These are phyloP conservation scores for Rhizoctonia solani DNA, from an alignment of 1,284 basidiomycete species.

Conservation along the genomic window DNA sequence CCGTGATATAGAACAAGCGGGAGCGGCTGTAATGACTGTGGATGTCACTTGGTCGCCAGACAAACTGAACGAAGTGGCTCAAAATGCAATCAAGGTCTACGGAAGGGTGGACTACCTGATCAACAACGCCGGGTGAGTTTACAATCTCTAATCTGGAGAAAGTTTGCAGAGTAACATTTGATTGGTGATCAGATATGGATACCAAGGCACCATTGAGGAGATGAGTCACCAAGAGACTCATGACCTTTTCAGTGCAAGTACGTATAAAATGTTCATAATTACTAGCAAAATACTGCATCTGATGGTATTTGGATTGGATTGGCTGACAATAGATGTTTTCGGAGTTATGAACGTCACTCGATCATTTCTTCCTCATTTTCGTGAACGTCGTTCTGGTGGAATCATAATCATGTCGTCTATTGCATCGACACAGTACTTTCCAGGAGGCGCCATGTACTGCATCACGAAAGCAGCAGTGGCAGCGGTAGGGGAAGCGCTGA, in stretches of 20 bases:
- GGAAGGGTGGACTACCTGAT: slow-evolving; percentile 62
- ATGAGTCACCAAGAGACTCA: slow-evolving; percentile 23
- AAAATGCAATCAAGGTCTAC: slow-evolving; percentile 52
- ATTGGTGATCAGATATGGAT: background rate
- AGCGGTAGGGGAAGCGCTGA: background rate
- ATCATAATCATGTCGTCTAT: background rate
- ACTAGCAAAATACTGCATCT: too few relatives aligned
- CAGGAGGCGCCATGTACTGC: background rate
- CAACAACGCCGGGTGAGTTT: slow-evolving; percentile 58
- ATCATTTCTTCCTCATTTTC: slow-evolving; percentile 30
- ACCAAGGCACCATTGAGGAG: background rate
- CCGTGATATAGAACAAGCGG: slow-evolving; percentile 42
- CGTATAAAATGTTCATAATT: too few relatives aligned
- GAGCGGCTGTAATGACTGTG: slow-evolving; percentile 46
- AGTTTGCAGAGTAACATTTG: too few relatives aligned
- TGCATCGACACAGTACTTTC: background rate
- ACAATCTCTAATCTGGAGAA: background rate
- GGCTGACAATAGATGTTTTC: slow-evolving; percentile 18
- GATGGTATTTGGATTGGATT: background rate
- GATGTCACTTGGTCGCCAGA: too few relatives aligned
- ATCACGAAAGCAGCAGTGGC: background rate
- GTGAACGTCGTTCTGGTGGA: too few relatives aligned
- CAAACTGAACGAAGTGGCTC: slow-evolving; percentile 51
- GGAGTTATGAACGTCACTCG: slow-evolving; percentile 27
- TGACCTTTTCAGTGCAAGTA: too few relatives aligned